Percentiles rank a stretch among this genome's conserved stretches.
phyloP scores from a whole-genome alignment of 352 stramenopile genomes.

The Phytophthora pistaciae region DNA sequence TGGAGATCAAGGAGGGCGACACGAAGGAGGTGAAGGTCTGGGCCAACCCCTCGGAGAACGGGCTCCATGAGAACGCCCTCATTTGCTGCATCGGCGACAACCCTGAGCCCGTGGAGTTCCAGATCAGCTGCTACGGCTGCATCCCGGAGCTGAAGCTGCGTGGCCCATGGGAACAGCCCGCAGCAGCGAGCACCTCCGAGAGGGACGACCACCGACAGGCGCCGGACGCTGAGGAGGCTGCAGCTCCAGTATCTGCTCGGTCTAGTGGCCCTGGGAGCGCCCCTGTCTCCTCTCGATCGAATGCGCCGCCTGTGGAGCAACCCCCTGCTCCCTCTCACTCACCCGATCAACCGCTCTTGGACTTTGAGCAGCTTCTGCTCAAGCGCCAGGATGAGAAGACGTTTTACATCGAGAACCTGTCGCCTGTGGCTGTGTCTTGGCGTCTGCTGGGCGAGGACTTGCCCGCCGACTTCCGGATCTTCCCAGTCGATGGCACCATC shows the following conservation, averaged over 20 bases:
- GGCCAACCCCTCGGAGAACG: conserved; percentile 81
- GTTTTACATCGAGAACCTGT: conserved; percentile 91
- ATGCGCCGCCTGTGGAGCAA: conserved; percentile 11
- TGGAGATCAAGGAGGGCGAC: conserved; percentile 90
- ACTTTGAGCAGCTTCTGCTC: conserved; percentile 95
- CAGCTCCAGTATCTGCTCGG: conserved; percentile 24
- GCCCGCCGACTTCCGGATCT: conserved; percentile 75
- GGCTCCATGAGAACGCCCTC: conserved; percentile 78
- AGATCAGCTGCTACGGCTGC: conserved; percentile 89
- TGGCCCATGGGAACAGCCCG: conserved; percentile 88
- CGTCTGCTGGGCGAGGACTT: conserved; percentile 42
- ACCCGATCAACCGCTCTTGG: conserved; percentile 51
- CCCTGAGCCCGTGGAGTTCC: conserved; percentile 89
- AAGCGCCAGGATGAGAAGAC: conserved; percentile 87
- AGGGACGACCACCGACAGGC: conserved; percentile 21
- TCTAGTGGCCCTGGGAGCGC: conserved; percentile 25
- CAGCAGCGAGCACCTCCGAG: conserved; percentile 62
- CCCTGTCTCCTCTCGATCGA: conserved; percentile 30
- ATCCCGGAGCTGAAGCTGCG: conserved; percentile 77
- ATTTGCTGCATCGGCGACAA: conserved; percentile 94
- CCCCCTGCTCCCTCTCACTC: not conserved
- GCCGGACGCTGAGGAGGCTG: conserved; percentile 9
- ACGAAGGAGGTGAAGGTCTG: conserved; percentile 93
- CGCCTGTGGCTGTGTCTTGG: conserved; percentile 83
- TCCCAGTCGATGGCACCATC: conserved; percentile 78